A percentile compares a stretch with the other conserved stretches of the same genome.
phyloP scores from a whole-genome alignment of 768 basidiomycete species.

The Termitomyces sp. region DNA sequence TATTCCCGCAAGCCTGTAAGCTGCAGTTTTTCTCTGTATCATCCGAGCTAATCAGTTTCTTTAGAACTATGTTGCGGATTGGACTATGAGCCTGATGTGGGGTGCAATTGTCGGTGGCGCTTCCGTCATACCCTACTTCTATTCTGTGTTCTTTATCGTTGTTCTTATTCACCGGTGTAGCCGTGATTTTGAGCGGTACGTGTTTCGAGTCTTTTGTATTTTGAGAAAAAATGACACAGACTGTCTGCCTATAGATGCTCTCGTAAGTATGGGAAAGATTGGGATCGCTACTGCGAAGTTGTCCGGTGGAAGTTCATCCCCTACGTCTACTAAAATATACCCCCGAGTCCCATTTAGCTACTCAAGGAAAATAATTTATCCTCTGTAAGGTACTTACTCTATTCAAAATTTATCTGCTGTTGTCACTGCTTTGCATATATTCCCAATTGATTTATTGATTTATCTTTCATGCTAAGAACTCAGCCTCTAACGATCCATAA shows the following conservation, averaged over 20 bases:
- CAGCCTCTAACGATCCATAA: not conserved
- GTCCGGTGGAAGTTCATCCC: conserved; percentile 93
- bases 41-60: not conserved
- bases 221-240: not conserved
- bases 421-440: not conserved
- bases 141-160: conserved; percentile 92
- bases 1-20: conserved; percentile 89
- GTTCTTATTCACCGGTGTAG: conserved; percentile 89
- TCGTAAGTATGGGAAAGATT: conserved; percentile 91
- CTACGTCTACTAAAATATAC: conserved; percentile 59
- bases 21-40: conserved; percentile 1
- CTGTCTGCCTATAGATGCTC: conserved; percentile 48
- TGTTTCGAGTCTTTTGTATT: not conserved
- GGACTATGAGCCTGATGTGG: conserved; percentile 83
- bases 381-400: not conserved
- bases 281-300: conserved; percentile 83
- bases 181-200: conserved; percentile 89
- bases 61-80: conserved; percentile 93
- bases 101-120: conserved; percentile 71
- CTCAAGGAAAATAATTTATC: not conserved
- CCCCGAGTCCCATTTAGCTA: not conserved
- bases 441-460: not conserved
- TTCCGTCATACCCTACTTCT: conserved; percentile 91
- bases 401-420: not conserved
- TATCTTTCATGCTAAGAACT: not conserved